Base-by-base conservation (phyloP, 805 yeast species). In the Blastobotrys robertii region DNA sequence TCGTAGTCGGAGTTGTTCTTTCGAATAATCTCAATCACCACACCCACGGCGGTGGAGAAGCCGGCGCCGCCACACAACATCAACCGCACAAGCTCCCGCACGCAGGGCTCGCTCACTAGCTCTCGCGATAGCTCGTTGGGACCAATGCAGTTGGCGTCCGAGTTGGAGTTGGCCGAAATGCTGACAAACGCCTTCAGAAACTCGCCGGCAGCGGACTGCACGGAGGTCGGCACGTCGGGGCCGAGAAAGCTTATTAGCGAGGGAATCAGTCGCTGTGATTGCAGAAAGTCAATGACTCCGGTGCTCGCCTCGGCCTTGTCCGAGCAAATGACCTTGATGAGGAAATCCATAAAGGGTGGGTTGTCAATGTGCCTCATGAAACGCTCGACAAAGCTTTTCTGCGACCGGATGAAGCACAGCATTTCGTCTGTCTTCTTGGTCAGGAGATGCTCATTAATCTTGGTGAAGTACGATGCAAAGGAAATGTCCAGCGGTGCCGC, bases 1-100 rank as follows among this genome's bases (percentile, higher is more conserved):
- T 92, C 98, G 62, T 92, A 92, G 60, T 92, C 98, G 0, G 96
- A 85, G 58, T 92, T 92, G 60, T 92, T 92, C 59, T 92, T 92
- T 56, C 98, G 75, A 45, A 92, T 92, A 34, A 92, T 75, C 64
- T 92, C 98, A 52, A 92, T 90, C 30, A 92, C 77, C 19, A 92
- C 86, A 4, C 97, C 94, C 29, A 92, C 98, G 55, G 95, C 94
- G 53, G 88, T 90, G 31, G 92, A 82, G 50, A 92, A 71, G 1
- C 96, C 94, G 30, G 88, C 80, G 38, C 95, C 94, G 16, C 70
- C 70, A 46, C 68, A 55, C 43, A 90, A 72, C 84, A 92, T 92
- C 49, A 84, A 77, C 13, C 76, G 64, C 19, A 88, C 83, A 50
- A 92, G 68, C 47, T 73, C 71, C 46, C 73, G 68, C 52, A 87